Percentiles rank a stretch among this genome's conserved stretches.
These are phyloP conservation scores for Gelatoporia subvermispora DNA, from an alignment of 768 basidiomycete species.

Conservation along the genomic window DNA sequence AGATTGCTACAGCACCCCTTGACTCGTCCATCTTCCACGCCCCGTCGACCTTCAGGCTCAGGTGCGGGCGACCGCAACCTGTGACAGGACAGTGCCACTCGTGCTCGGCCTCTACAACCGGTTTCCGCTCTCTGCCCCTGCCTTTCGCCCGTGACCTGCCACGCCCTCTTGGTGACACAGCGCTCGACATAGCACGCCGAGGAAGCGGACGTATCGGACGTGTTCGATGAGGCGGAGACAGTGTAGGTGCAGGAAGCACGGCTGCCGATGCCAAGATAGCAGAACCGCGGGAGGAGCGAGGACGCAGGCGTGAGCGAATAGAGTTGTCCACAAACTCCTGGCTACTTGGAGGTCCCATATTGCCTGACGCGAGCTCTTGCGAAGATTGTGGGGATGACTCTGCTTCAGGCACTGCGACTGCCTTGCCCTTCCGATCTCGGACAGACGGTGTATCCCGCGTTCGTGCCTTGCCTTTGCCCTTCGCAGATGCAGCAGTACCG, in stretches of 20 bases:
- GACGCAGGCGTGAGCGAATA: constrained; percentile 57
- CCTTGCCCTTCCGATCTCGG: constrained; percentile 14
- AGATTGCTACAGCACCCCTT: constrained; percentile 34
- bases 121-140: constrained; percentile 23
- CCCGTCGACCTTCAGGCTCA: constrained; percentile 53
- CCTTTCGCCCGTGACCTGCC: constrained; percentile 24
- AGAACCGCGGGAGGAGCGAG: constrained; percentile 28
- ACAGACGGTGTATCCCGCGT: constrained; percentile 7
- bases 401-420: constrained; percentile 4
- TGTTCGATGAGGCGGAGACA: background rate
- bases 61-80: constrained; percentile 49
- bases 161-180: constrained; percentile 7
- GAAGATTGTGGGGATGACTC: background rate
- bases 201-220: constrained; percentile 7
- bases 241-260: background rate
- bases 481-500: background rate
- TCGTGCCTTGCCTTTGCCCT: constrained; percentile 32
- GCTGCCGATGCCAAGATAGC: background rate
- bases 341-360: background rate
- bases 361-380: background rate
- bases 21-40: constrained; percentile 57
- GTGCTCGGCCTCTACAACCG: constrained; percentile 41
- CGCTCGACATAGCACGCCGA: constrained; percentile 4
- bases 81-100: constrained; percentile 65
- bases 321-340: constrained; percentile 24